A percentile compares a stretch with the other conserved stretches of the same genome.
Conservation (phyloP, 2,329 filamentous ascomycete genomes). For the Colletotrichum sp. region DNA sequence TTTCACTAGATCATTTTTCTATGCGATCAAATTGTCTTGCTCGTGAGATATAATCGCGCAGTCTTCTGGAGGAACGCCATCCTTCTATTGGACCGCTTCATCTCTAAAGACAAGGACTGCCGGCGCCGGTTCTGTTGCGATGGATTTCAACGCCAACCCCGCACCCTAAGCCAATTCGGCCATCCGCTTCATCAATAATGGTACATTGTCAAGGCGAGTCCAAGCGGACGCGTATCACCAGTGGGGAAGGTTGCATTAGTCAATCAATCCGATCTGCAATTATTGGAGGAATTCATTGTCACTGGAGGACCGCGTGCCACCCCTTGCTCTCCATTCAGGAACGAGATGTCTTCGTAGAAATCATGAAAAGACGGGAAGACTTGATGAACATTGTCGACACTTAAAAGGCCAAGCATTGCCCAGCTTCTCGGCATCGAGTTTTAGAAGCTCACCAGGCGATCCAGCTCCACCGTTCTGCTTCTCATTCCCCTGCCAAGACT, state of each 20-base stretch:
- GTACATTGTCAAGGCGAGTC: background rate
- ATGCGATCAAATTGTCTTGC: background rate
- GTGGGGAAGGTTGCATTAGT: background rate
- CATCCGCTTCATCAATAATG: background rate
- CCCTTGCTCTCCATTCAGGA: background rate
- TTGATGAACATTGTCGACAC: background rate
- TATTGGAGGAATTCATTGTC: background rate
- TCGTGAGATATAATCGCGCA: background rate
- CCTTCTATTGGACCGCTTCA: background rate
- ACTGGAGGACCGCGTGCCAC: background rate
- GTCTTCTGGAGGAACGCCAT: background rate
- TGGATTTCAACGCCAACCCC: background rate
- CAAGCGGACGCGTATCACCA: background rate
- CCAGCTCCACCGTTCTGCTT: background rate
- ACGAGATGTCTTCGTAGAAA: background rate
- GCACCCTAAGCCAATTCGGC: background rate
- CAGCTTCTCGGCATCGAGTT: background rate
- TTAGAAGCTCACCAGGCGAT: background rate
- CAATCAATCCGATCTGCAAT: background rate
- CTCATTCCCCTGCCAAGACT: background rate
- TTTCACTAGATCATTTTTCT: background rate
- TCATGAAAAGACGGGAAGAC: background rate
- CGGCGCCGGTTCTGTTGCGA: background rate
- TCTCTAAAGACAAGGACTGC: background rate
- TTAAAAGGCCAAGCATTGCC: background rate